Conservation (phyloP, 805 yeast genomes). For the Yarrowia hollandica region DNA sequence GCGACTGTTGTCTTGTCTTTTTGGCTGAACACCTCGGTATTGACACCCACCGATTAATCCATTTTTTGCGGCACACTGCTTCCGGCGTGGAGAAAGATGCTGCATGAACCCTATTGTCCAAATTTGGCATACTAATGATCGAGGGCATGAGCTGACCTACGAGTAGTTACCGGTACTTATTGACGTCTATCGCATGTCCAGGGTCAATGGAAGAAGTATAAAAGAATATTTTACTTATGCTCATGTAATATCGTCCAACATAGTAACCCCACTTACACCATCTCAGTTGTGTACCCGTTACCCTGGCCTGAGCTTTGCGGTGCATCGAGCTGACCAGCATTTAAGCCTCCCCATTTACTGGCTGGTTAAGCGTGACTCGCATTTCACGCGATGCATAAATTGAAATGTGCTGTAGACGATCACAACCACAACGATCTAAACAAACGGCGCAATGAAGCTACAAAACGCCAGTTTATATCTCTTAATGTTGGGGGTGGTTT, state of each 20-base stretch:
- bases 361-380: slow-evolving; percentile 28
- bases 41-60: slow-evolving; percentile 1
- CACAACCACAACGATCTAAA: not conserved
- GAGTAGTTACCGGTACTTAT: not conserved
- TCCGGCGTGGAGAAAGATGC: slow-evolving; percentile 7
- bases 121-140: slow-evolving; percentile 9
- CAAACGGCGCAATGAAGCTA: too few species aligned
- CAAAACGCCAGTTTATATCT: too few species aligned
- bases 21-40: slow-evolving; percentile 8
- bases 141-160: not conserved
- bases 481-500: too few species aligned
- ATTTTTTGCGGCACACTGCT: not conserved
- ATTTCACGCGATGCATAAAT: slow-evolving; percentile 27
- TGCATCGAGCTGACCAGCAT: not conserved
- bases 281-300: too few species aligned
- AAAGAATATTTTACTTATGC: too few species aligned
- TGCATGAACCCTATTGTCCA: slow-evolving; percentile 17
- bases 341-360: slow-evolving; percentile 8
- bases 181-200: too few species aligned
- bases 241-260: too few species aligned
- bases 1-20: not conserved
- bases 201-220: too few species aligned
- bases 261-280: too few species aligned
- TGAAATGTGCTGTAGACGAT: slow-evolving; percentile 21
- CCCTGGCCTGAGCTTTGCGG: too few species aligned